Conservation (phyloP, 352 stramenopile species). For the Phytopythium cucurbitacearum region DNA sequence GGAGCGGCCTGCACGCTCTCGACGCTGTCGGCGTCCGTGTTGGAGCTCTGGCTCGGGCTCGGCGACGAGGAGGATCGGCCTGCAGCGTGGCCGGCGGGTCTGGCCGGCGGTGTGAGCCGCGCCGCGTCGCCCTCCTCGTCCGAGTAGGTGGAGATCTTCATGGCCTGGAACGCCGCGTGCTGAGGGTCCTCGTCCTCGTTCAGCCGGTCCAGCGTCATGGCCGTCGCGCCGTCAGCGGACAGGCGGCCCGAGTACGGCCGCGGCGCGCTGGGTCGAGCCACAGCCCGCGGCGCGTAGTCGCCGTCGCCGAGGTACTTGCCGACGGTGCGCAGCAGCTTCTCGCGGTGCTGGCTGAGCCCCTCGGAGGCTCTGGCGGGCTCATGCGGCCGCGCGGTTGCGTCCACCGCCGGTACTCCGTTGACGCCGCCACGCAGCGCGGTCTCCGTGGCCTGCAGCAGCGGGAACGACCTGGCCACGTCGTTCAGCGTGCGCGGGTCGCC, state of each 20-base stretch:
- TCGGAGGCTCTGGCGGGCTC: background rate
- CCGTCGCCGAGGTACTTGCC: conserved; percentile 42
- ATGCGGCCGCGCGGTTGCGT: background rate
- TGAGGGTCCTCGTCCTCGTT: conserved; percentile 15
- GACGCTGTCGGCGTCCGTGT: background rate
- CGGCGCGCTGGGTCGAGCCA: background rate
- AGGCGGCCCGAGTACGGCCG: too few relatives aligned
- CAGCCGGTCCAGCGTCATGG: conserved; percentile 12
- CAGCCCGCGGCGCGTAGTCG: background rate
- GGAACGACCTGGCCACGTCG: conserved; percentile 33
- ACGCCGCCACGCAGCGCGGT: background rate
- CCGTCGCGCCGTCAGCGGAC: background rate
- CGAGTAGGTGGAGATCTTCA: conserved; percentile 27
- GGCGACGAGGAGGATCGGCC: conserved; percentile 2
- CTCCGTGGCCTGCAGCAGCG: conserved; percentile 26
- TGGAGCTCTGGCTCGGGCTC: too few relatives aligned
- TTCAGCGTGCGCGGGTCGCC: conserved; percentile 1
- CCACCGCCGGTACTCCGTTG: conserved; percentile 4
- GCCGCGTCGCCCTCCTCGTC: conserved; percentile 11
- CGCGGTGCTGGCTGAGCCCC: conserved; percentile 9
- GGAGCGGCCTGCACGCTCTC: background rate
- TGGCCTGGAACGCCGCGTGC: conserved; percentile 28
- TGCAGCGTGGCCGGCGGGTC: conserved; percentile 3
- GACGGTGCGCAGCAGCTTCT: conserved; percentile 47
- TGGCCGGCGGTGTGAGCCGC: background rate